Evolutionary conservation across 139 green algal species (phyloP), one percentile per base, ranked within the genome.

Genomic region (Eudorina sp.): DNA sequence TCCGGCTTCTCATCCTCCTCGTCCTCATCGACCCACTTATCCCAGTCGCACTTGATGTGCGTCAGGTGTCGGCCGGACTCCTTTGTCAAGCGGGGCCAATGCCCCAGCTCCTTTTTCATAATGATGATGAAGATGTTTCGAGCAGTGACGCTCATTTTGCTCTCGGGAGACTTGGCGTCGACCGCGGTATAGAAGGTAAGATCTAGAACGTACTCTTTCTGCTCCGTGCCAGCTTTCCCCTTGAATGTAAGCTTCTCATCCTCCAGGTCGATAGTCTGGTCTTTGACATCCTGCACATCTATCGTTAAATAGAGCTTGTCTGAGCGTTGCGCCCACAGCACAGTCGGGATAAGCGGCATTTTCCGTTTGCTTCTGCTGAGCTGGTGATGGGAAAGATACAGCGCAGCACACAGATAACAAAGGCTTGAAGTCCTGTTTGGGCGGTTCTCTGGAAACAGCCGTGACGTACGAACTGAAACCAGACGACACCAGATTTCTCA

Each of bases 221-320:
- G 69, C 34, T 89, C 82, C 9, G 46, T 46, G 9, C 90, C 90
- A 25, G 89, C 94, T 38, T 92, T 90, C 21, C 94, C 92, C 2
- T 76, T 84, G 81, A 98, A 98, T 6, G 51, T 77, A 9, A 97
- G 83, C 36, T 90, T 92, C 74, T 85, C 73, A 75, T 96, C 96
- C 38, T 92, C 53, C 4, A 98, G 77, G 27, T 94, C 79, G 18
- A 94, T 87, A 38, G 95, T 91, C 29, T 94, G 92, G 29, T 95
- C 83, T 46, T 93, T 92, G 7, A 91, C 87, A 34, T 96, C 92
- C 62, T 90, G 90, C 36, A 97, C 79, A 55, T 98, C 96, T 53
- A 98, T 95, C 14, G 95, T 97, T 13, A 98, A 27, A 58, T 94
- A 96, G 29, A 98, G 68, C 25, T 90, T 85, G 75, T 97, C 95